Conservation (phyloP, 768 basidiomycete genomes). For the Amanita rimosa region DNA sequence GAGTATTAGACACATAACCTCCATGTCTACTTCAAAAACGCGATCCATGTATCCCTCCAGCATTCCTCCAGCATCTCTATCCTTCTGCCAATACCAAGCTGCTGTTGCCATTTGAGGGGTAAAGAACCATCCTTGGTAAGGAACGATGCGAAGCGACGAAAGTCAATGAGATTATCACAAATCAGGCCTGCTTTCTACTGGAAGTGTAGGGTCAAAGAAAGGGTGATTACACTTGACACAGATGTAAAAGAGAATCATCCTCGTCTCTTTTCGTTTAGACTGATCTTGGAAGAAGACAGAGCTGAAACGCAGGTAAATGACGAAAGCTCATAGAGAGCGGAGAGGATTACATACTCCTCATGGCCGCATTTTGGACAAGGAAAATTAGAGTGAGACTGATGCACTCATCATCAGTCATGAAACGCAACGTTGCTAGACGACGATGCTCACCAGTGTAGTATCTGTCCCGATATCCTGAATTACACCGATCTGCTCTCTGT, state of each 20-base stretch:
- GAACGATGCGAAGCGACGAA: neutral
- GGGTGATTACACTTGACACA: slow-evolving; percentile 73
- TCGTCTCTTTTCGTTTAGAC: slow-evolving; percentile 90
- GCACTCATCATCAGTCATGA: neutral
- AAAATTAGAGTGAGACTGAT: slow-evolving; percentile 74
- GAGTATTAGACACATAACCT: no score
- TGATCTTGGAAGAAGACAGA: slow-evolving; percentile 95
- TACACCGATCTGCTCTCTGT: slow-evolving; percentile 88
- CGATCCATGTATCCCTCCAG: neutral
- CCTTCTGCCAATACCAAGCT: no score
- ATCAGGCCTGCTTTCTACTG: slow-evolving; percentile 30
- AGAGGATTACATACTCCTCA: slow-evolving; percentile 52
- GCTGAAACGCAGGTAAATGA: slow-evolving; percentile 27
- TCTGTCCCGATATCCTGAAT: slow-evolving; percentile 82
- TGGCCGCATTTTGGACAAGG: slow-evolving; percentile 73
- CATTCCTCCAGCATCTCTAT: neutral
- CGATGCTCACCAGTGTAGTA: slow-evolving; percentile 62
- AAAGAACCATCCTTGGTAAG: neutral
- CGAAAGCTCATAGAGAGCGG: neutral
- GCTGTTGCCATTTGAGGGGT: neutral
- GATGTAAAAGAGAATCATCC: slow-evolving; percentile 90
- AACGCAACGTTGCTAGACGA: neutral
- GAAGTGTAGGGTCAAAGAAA: slow-evolving; percentile 60
- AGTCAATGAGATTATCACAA: neutral
- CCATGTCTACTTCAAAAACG: neutral